Percentiles rank a stretch among this genome's conserved stretches.
phyloP scores from a whole-genome alignment of 768 basidiomycete species.

The Kwoniella dendrophila region DNA sequence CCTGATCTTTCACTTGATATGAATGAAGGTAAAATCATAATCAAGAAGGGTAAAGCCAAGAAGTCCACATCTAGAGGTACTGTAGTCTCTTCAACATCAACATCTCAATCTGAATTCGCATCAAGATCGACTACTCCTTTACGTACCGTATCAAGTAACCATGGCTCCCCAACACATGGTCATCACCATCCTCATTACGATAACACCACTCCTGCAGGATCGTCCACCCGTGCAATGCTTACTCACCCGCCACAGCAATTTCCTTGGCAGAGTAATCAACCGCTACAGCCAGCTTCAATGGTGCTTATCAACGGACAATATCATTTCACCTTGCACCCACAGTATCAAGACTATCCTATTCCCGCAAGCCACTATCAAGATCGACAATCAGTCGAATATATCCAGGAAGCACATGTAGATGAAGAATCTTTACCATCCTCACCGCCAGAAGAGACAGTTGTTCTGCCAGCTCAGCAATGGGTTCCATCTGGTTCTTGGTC shows the following conservation, averaged over 20 bases:
- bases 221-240: background rate
- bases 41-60: slow-evolving; percentile 10
- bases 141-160: background rate
- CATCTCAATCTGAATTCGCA: background rate
- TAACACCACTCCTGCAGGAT: too few species aligned
- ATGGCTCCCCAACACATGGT: background rate
- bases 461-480: slow-evolving; percentile 20
- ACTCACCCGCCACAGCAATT: background rate
- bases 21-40: background rate
- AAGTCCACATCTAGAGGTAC: slow-evolving; percentile 7
- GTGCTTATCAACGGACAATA: slow-evolving; percentile 1
- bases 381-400: background rate
- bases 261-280: slow-evolving; percentile 4
- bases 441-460: slow-evolving; percentile 5
- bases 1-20: slow-evolving; percentile 1
- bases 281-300: slow-evolving; percentile 9
- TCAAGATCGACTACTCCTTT: slow-evolving; percentile 4
- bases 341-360: slow-evolving; percentile 10
- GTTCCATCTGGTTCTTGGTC: slow-evolving; percentile 10
- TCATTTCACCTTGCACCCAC: background rate
- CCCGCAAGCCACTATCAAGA: background rate
- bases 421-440: slow-evolving; percentile 7
- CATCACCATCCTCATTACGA: background rate
- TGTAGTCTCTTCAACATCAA: background rate
- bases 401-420: background rate